Evolutionary conservation across 371 early-diverging fungal species (phyloP).

Genomic region (Mucor plumbeus): DNA sequence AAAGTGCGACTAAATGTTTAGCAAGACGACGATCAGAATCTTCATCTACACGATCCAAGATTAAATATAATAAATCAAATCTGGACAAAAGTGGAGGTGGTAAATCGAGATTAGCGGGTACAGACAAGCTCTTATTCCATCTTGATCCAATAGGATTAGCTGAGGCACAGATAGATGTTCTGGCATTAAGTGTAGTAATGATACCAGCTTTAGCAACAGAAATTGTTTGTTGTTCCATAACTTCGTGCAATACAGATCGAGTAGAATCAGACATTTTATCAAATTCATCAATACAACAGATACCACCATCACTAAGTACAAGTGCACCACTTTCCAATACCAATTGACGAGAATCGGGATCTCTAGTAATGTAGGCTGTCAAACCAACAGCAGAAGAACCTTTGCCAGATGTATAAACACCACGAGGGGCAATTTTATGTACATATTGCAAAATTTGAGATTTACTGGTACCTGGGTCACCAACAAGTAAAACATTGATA

Average conservation of each 20-base stretch:
- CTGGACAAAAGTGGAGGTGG: slow-evolving; percentile 96
- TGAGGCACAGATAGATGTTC: slow-evolving; percentile 97
- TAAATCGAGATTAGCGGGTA: slow-evolving; percentile 96
- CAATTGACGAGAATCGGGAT: slow-evolving; percentile 96
- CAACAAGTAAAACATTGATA: slow-evolving; percentile 97
- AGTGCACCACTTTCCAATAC: slow-evolving; percentile 99
- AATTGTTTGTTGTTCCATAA: slow-evolving; percentile 99
- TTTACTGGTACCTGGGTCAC: slow-evolving; percentile 99
- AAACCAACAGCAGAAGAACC: slow-evolving; percentile 99
- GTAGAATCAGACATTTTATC: slow-evolving; percentile 99
- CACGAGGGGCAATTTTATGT: slow-evolving; percentile 96
- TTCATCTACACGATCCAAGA: slow-evolving; percentile 92
- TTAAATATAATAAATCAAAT: slow-evolving; percentile 96
- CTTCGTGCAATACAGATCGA: slow-evolving; percentile 98
- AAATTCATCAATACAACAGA: slow-evolving; percentile 99
- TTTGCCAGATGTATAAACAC: slow-evolving; percentile 99
- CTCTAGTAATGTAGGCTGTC: slow-evolving; percentile 98
- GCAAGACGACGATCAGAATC: slow-evolving; percentile 88
- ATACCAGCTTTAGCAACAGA: slow-evolving; percentile 99
- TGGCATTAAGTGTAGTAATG: slow-evolving; percentile 98
- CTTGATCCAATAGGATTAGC: slow-evolving; percentile 98
- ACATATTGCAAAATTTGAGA: slow-evolving; percentile 97
- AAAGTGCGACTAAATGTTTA: slow-evolving; percentile 85
- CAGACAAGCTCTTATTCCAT: slow-evolving; percentile 87
- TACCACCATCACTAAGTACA: slow-evolving; percentile 97